These are phyloP conservation scores for Spirogloea muscicola DNA, from an alignment of 139 green algal species.

Conservation along the genomic window DNA sequence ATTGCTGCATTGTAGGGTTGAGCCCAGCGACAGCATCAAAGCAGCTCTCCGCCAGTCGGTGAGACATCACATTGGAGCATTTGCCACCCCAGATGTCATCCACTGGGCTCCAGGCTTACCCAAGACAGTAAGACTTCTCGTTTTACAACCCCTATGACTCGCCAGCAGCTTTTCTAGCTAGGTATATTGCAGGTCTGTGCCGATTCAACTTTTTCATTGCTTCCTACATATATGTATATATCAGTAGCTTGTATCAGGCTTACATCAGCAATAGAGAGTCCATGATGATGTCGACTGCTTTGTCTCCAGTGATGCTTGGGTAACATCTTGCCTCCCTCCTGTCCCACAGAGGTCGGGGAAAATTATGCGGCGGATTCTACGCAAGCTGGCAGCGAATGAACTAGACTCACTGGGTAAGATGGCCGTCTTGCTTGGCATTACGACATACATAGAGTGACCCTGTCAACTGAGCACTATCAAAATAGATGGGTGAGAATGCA, in stretches of 20 bases:
- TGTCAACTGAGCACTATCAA: neutral
- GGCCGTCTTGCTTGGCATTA: neutral
- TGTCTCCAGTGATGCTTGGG: no score
- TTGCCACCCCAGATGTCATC: conserved; percentile 92
- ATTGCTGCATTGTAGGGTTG: conserved; percentile 15
- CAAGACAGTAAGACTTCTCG: conserved; percentile 66
- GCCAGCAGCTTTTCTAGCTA: no score
- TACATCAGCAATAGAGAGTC: no score
- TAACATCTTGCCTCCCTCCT: neutral
- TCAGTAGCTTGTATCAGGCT: no score
- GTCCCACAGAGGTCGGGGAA: conserved; percentile 69
- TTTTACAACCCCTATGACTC: no score
- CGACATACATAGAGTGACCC: neutral
- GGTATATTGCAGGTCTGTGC: no score
- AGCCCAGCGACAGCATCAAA: conserved; percentile 53
- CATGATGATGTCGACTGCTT: no score
- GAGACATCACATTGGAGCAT: conserved; percentile 67
- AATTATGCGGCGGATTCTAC: conserved; percentile 82
- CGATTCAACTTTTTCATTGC: no score
- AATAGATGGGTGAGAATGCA: neutral
- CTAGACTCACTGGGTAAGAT: conserved; percentile 52
- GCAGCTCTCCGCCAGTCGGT: conserved; percentile 68
- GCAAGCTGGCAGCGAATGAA: conserved; percentile 65
- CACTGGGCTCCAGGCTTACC: conserved; percentile 85
- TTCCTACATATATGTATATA: no score